Evolutionary conservation across 768 basidiomycete species (phyloP).

Genomic region (Asterophora lycoperdoides): DNA sequence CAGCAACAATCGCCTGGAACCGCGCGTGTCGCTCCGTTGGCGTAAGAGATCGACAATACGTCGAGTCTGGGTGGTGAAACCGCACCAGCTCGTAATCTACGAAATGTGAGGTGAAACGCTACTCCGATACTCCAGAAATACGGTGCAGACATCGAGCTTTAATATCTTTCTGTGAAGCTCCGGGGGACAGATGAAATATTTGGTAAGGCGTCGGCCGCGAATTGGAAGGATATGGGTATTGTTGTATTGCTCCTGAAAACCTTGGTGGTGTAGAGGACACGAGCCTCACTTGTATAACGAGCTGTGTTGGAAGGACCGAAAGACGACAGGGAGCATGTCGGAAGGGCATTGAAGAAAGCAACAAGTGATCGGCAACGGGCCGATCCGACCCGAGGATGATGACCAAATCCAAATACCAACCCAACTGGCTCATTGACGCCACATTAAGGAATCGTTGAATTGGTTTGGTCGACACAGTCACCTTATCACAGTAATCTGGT

Average conservation of each 20-base stretch:
- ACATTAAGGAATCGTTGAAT: no score
- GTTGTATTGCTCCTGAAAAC: slow-evolving; percentile 2
- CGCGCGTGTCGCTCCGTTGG: slow-evolving; percentile 47
- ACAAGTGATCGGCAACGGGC: no score
- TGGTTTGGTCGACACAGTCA: no score
- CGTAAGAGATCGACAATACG: slow-evolving; percentile 35
- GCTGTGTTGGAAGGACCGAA: slow-evolving; percentile 9
- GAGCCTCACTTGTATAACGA: slow-evolving; percentile 9
- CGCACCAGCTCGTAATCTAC: slow-evolving; percentile 74
- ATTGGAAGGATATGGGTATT: slow-evolving; percentile 49
- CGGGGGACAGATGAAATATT: slow-evolving; percentile 61
- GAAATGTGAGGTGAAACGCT: neutral
- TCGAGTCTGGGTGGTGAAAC: slow-evolving; percentile 67
- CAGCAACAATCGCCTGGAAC: slow-evolving; percentile 60
- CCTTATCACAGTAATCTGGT: no score
- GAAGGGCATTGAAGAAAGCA: neutral
- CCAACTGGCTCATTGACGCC: no score
- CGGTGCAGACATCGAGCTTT: slow-evolving; percentile 59
- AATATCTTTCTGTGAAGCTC: slow-evolving; percentile 56
- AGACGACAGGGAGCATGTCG: slow-evolving; percentile 7
- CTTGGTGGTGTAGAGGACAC: slow-evolving; percentile 6
- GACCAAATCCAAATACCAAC: no score
- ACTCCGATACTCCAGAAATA: neutral
- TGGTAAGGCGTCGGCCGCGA: slow-evolving; percentile 60
- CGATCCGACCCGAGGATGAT: neutral